These are phyloP conservation scores for Leccinum subgranulosum DNA, from an alignment of 768 basidiomycete species.

Conservation along the genomic window DNA sequence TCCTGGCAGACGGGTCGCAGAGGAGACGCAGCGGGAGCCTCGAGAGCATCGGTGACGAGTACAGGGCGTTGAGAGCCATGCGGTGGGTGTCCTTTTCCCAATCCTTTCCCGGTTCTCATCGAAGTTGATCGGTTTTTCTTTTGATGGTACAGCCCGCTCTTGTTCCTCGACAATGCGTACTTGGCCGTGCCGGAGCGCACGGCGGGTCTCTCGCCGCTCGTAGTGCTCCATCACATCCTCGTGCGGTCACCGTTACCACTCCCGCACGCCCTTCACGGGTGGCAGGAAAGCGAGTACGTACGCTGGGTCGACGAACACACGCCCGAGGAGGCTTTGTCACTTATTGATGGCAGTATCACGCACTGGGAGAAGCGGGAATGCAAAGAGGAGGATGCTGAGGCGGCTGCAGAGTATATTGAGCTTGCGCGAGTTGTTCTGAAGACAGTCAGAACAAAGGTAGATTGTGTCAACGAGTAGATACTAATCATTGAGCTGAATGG, in stretches of 20 bases:
- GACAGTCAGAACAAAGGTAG: no score
- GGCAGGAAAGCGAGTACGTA: constrained; percentile 96
- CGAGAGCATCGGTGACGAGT: constrained; percentile 82
- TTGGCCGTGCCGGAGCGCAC: constrained; percentile 68
- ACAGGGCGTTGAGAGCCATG: constrained; percentile 80
- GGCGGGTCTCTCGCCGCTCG: constrained; percentile 74
- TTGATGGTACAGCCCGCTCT: constrained; percentile 56
- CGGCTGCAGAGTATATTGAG: constrained; percentile 58
- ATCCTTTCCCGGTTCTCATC: neutral
- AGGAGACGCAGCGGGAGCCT: constrained; percentile 63
- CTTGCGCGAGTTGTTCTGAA: constrained; percentile 65
- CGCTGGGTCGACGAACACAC: constrained; percentile 93
- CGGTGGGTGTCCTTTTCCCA: constrained; percentile 47
- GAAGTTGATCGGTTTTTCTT: neutral
- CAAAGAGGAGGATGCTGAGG: constrained; percentile 45
- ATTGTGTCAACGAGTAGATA: no score
- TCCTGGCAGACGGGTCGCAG: constrained; percentile 58
- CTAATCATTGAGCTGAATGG: no score
- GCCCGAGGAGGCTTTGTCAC: constrained; percentile 71
- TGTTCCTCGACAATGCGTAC: constrained; percentile 81
- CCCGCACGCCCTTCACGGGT: constrained; percentile 86
- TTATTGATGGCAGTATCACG: constrained; percentile 74
- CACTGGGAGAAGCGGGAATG: constrained; percentile 77
- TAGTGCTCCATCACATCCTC: constrained; percentile 89
- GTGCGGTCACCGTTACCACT: constrained; percentile 84